A percentile compares a stretch with the other conserved stretches of the same genome.
phyloP scores from a whole-genome alignment of 202 grass and related monocot species.

The Alloteropsis angusta region DNA sequence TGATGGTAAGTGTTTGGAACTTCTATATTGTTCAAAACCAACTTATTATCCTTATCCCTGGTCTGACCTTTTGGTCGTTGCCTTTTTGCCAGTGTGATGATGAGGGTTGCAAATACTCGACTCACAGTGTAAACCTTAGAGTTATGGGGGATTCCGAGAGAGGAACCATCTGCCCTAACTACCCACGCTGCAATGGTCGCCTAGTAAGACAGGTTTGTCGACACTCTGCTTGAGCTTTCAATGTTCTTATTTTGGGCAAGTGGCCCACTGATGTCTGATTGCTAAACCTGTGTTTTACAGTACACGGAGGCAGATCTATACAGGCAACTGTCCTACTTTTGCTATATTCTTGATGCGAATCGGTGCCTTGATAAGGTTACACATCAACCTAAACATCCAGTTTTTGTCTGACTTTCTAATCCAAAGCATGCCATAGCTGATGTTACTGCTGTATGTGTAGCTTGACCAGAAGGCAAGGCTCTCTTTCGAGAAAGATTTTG shows the following conservation, averaged over 20 bases:
- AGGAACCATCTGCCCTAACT: conserved; percentile 86
- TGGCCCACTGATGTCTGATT: conserved; percentile 18
- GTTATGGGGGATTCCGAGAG: conserved; percentile 75
- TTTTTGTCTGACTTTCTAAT: background rate
- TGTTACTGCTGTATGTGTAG: conserved; percentile 30
- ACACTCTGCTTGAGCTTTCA: background rate
- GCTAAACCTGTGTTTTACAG: conserved; percentile 46
- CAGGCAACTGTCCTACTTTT: conserved; percentile 87
- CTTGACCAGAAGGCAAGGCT: conserved; percentile 60
- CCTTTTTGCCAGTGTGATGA: conserved; percentile 67
- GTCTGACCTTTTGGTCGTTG: background rate
- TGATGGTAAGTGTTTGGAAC: conserved; percentile 49
- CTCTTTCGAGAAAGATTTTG: conserved; percentile 66
- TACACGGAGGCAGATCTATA: conserved; percentile 84
- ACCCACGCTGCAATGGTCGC: conserved; percentile 73
- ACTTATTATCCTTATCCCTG: background rate
- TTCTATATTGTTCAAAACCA: background rate
- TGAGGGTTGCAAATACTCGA: conserved; percentile 75
- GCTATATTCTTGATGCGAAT: conserved; percentile 73
- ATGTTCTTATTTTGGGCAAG: background rate
- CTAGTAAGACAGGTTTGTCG: conserved; percentile 67
- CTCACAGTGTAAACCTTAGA: conserved; percentile 69
- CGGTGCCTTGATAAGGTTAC: conserved; percentile 72
- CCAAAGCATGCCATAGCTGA: conserved; percentile 3
- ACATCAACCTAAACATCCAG: background rate